Evolutionary conservation across 345 rosid genomes (phyloP), one percentile per base, ranked within the genome.

Genomic region (Firmiana major): DNA sequence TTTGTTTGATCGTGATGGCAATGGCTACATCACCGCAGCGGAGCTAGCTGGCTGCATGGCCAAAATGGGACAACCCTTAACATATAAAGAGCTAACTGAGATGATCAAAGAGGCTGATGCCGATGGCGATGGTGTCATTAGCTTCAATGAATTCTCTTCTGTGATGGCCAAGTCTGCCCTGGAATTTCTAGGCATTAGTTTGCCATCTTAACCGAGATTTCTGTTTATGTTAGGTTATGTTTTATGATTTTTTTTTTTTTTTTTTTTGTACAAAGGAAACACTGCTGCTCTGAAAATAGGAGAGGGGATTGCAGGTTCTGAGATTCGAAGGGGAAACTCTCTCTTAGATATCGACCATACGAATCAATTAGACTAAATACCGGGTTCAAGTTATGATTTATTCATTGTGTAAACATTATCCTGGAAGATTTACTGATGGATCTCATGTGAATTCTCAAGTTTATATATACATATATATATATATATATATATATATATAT

Each of bases 31-130:
- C 45, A 90, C 88, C 21, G 88, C 97, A 0, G 93, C 91, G 0
- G 97, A 94, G 84, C 80, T 94, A 0, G 97, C 98, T 0, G 93
- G 96, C 3, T 82, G 92, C 0, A 91, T 92, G 97, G 94, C 98
- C 34, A 91, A 94, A 69, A 90, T 94, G 97, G 93, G 98, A 3
- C 97, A 92, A 40, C 97, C 97, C 0, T 83, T 92, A 49, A 90
- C 97, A 24, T 92, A 88, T 49, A 85, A 49, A 68, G 97, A 94
- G 77, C 77, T 94, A 2, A 83, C 81, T 16, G 97, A 92, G 81
- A 91, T 92, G 93, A 89, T 94, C 57, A 78, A 79, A 80, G 94
- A 94, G 75, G 97, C 97, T 1, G 98, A 92, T 42, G 86, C 87
- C 9, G 86, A 92, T 0, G 98, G 94, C 0, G 97, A 94, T 40